These are phyloP conservation scores for Sugiyamaella boreocaroliniensis DNA, from an alignment of 805 yeast genomes.

Conservation along the genomic window DNA sequence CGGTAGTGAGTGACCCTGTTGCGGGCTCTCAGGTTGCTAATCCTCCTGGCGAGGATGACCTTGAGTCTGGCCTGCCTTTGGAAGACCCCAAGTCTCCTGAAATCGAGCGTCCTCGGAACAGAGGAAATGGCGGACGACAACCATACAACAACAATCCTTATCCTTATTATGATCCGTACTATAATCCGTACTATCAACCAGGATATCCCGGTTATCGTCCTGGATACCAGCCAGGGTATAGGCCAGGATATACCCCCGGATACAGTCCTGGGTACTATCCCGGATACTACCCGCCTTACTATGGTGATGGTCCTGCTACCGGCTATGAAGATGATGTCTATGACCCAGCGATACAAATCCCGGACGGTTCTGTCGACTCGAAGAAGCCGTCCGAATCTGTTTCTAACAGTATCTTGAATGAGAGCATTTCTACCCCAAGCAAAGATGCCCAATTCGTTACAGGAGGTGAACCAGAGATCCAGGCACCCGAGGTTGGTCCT, in stretches of 20 bases:
- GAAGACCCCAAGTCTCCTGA: too few relatives aligned
- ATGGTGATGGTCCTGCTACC: background rate
- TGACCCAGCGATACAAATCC: background rate
- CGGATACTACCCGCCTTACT: background rate
- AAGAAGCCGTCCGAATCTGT: too few relatives aligned
- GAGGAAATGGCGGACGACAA: background rate
- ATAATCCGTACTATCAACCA: background rate
- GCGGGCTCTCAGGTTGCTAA: background rate
- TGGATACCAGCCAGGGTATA: background rate
- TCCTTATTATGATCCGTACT: background rate
- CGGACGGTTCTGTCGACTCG: too few relatives aligned
- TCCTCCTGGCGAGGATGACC: background rate
- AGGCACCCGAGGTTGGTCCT: background rate
- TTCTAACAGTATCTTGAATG: too few relatives aligned
- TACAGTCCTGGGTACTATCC: background rate
- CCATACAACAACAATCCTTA: background rate
- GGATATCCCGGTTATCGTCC: background rate
- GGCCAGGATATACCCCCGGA: background rate
- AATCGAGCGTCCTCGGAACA: background rate
- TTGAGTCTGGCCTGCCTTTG: too few relatives aligned
- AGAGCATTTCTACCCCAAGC: too few relatives aligned
- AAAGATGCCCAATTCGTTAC: too few relatives aligned
- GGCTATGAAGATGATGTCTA: background rate
- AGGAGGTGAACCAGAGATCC: background rate
- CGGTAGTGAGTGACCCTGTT: background rate